A percentile compares a stretch with the other conserved stretches of the same genome.
Conservation (phyloP, 164 flowering plant genomes). For the Aristolochia contorta region DNA sequence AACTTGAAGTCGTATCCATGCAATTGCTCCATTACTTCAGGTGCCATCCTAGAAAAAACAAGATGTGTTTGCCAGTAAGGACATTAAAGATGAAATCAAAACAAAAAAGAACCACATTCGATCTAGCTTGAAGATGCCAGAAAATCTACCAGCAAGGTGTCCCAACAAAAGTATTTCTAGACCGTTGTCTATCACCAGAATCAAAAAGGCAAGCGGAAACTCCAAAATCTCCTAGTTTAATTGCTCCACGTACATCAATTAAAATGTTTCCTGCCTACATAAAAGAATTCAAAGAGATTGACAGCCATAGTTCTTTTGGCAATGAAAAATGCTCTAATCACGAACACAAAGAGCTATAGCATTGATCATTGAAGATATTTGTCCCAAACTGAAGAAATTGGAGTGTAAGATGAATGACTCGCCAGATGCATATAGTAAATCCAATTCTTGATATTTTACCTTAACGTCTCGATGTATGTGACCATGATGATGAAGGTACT, state of each 20-base stretch:
- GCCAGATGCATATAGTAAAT: neutral
- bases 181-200: conserved; percentile 80
- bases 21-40: conserved; percentile 94
- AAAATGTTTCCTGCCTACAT: conserved; percentile 83
- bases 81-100: neutral
- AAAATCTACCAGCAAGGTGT: conserved; percentile 90
- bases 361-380: neutral
- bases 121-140: neutral
- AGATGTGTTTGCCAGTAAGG: neutral
- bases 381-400: neutral
- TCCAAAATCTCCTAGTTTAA: conserved; percentile 93
- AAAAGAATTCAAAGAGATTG: conserved; percentile 1
- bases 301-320: neutral
- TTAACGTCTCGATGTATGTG: conserved; percentile 97
- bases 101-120: neutral
- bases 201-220: conserved; percentile 96
- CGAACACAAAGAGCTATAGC: neutral
- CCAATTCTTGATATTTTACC: conserved; percentile 26
- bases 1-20: conserved; percentile 96
- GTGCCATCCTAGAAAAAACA: conserved; percentile 82
- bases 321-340: neutral
- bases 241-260: conserved; percentile 52
- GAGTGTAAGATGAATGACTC: neutral
- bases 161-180: conserved; percentile 90
- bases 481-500: conserved; percentile 92